phyloP scores from a whole-genome alignment of 805 yeast genomes.

The Yamadazyma philogaea region DNA sequence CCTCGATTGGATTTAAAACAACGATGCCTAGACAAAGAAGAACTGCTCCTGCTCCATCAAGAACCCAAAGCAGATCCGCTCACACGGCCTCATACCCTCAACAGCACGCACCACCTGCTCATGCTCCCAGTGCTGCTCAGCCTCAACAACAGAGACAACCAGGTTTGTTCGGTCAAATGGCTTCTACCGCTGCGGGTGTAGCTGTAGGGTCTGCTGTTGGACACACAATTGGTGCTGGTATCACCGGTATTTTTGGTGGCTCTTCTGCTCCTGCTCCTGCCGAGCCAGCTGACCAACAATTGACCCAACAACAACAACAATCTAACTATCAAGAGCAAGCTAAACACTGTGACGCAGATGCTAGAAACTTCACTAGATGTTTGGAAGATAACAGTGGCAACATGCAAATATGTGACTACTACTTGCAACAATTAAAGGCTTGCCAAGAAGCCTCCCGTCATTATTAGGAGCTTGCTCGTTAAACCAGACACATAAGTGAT shows the following conservation, averaged over 20 bases:
- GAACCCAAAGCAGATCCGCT: slow-evolving; percentile 61
- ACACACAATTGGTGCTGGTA: slow-evolving; percentile 94
- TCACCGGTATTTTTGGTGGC: slow-evolving; percentile 86
- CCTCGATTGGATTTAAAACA: not conserved
- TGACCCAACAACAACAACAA: slow-evolving; percentile 33
- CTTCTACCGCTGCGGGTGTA: slow-evolving; percentile 98
- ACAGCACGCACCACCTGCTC: slow-evolving; percentile 29
- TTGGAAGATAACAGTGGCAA: slow-evolving; percentile 90
- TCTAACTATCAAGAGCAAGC: slow-evolving; percentile 39
- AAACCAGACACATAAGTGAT: not conserved
- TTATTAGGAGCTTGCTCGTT: slow-evolving; percentile 46
- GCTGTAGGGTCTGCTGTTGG: slow-evolving; percentile 98
- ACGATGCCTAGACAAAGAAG: slow-evolving; percentile 53
- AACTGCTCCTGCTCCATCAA: slow-evolving; percentile 46
- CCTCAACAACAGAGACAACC: slow-evolving; percentile 62
- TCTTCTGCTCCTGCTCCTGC: slow-evolving; percentile 45
- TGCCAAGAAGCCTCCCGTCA: slow-evolving; percentile 92
- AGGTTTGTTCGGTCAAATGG: slow-evolving; percentile 95
- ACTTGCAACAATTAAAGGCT: slow-evolving; percentile 94
- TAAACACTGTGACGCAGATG: slow-evolving; percentile 82
- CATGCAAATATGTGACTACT: slow-evolving; percentile 95
- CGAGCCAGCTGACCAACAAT: slow-evolving; percentile 37
- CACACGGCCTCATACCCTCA: slow-evolving; percentile 66
- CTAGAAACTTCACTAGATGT: slow-evolving; percentile 93
- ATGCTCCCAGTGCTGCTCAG: slow-evolving; percentile 38